Evolutionary conservation across 1,284 basidiomycete species (phyloP).

Genomic region (Amylostereum areolatum): DNA sequence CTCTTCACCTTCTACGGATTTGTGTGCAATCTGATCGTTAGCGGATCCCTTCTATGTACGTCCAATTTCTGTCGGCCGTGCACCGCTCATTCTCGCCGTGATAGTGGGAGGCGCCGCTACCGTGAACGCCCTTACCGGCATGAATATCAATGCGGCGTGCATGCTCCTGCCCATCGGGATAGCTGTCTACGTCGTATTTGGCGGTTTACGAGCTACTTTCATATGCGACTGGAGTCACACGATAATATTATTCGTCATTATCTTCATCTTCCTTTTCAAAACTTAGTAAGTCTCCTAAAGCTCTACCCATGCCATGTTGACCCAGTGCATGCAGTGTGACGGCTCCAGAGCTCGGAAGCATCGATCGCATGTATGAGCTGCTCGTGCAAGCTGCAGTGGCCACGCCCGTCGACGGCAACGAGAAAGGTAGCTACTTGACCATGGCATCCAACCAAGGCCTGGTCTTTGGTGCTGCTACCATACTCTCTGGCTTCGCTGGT

Average conservation of each 20-base stretch:
- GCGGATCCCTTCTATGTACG: slow-evolving; percentile 43
- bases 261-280: slow-evolving; percentile 41
- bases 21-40: slow-evolving; percentile 77
- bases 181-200: slow-evolving; percentile 39
- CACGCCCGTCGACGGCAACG: slow-evolving; percentile 58
- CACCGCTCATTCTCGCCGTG: slow-evolving; percentile 16
- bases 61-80: slow-evolving; percentile 34
- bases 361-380: slow-evolving; percentile 51
- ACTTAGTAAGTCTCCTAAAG: slow-evolving; percentile 26
- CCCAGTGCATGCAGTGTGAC: slow-evolving; percentile 38
- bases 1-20: slow-evolving; percentile 78
- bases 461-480: slow-evolving; percentile 44
- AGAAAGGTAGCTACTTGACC: slow-evolving; percentile 66
- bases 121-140: slow-evolving; percentile 75
- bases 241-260: slow-evolving; percentile 37
- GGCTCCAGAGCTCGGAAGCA: slow-evolving; percentile 54
- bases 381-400: slow-evolving; percentile 42
- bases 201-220: slow-evolving; percentile 49
- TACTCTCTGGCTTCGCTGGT: slow-evolving; percentile 40
- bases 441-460: slow-evolving; percentile 51
- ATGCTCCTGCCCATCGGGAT: slow-evolving; percentile 65
- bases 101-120: slow-evolving; percentile 71
- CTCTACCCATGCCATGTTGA: slow-evolving; percentile 7
- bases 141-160: slow-evolving; percentile 77
- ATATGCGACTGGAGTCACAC: slow-evolving; percentile 51